Percentiles rank a stretch among this genome's conserved stretches.
These are phyloP conservation scores for Pyrenochaeta sp. DNA, from an alignment of 2,329 filamentous ascomycete genomes.

Conservation along the genomic window DNA sequence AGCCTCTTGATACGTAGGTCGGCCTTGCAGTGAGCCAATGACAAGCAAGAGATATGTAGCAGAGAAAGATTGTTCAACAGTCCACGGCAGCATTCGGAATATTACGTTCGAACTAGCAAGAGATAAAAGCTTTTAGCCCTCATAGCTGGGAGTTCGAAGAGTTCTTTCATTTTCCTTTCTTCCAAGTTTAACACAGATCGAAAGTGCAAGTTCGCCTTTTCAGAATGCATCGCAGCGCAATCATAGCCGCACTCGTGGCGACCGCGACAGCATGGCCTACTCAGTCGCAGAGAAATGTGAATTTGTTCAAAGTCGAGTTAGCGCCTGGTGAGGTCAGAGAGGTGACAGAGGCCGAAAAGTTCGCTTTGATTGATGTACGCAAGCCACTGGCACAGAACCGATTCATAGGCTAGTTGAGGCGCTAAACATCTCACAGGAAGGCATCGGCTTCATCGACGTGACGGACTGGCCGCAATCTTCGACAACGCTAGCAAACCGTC, in stretches of 20 bases:
- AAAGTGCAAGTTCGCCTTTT: not conserved
- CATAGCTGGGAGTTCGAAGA: too few species aligned
- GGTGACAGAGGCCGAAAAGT: slow-evolving; percentile 9
- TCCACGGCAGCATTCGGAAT: not conserved
- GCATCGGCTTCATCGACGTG: slow-evolving; percentile 87
- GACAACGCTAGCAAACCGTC: slow-evolving; percentile 37
- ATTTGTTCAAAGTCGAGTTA: slow-evolving; percentile 5
- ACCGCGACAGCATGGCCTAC: not conserved
- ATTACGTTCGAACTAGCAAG: not conserved
- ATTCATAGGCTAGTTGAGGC: not conserved
- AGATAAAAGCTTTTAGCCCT: not conserved
- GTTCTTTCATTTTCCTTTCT: not conserved
- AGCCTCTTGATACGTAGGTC: not conserved
- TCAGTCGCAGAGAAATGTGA: not conserved
- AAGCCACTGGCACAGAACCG: not conserved
- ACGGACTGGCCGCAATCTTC: slow-evolving; percentile 70
- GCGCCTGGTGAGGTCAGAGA: slow-evolving; percentile 3
- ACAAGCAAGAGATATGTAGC: not conserved
- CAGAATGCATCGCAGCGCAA: not conserved
- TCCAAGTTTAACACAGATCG: not conserved
- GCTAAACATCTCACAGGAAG: slow-evolving; percentile 39
- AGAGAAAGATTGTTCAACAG: not conserved
- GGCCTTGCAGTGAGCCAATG: not conserved
- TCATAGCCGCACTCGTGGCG: not conserved
- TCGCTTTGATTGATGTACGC: slow-evolving; percentile 2